A percentile compares a stretch with the other conserved stretches of the same genome.
phyloP scores from a whole-genome alignment of 352 stramenopile genomes.

The Pythium folliculosum region DNA sequence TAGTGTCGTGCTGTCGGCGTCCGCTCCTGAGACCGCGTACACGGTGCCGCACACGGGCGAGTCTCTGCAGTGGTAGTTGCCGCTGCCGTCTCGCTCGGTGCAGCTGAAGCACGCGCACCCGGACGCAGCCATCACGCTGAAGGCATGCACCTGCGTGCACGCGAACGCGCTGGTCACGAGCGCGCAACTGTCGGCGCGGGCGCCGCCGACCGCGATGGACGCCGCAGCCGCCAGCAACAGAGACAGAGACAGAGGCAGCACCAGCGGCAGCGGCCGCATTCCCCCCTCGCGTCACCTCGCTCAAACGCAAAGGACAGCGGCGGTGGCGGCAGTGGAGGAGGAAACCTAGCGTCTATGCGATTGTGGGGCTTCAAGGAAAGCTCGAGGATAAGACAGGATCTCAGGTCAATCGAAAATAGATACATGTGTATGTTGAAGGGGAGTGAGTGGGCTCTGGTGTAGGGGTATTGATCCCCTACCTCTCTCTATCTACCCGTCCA shows the following conservation, averaged over 20 bases:
- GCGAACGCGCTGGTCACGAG: not conserved
- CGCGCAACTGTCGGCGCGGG: not conserved
- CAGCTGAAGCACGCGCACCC: conserved; percentile 11
- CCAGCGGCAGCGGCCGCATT: not conserved
- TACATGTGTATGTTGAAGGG: not conserved
- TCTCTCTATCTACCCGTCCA: not conserved
- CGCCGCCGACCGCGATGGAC: not conserved
- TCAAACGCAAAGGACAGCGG: too few relatives aligned
- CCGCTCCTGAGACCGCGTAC: not conserved
- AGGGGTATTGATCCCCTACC: too few relatives aligned
- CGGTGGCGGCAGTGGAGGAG: too few relatives aligned
- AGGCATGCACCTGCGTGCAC: not conserved
- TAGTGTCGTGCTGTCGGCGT: not conserved
- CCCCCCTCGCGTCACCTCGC: too few relatives aligned
- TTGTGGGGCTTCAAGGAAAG: too few relatives aligned
- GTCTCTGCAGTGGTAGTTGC: not conserved
- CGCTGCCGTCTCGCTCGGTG: not conserved
- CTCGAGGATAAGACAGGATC: too few relatives aligned
- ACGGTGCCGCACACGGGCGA: not conserved
- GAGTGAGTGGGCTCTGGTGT: too few relatives aligned
- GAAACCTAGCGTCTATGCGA: too few relatives aligned
- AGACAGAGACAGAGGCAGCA: not conserved
- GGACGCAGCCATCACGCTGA: not conserved
- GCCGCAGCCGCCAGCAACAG: not conserved
- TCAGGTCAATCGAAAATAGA: not conserved